A percentile compares a stretch with the other conserved stretches of the same genome.
Conservation (phyloP, 202 grass and related monocot species). For the Bolboschoenoplectus hybrid region DNA sequence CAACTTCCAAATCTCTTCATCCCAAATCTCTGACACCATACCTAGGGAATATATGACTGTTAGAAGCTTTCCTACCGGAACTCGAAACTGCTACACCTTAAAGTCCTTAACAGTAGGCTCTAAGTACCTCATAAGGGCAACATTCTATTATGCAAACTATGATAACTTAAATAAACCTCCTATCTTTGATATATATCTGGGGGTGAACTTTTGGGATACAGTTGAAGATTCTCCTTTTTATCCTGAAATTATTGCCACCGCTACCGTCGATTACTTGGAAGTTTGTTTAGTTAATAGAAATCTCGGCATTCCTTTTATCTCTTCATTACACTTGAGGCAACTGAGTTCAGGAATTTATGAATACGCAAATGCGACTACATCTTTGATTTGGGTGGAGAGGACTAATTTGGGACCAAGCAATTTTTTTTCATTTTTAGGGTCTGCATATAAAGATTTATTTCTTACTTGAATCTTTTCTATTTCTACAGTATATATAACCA, state of each 20-base stretch:
- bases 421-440: neutral
- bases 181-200: too few species aligned
- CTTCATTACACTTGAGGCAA: slow-evolving; percentile 28
- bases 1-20: neutral
- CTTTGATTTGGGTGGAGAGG: neutral
- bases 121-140: too few species aligned
- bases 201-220: slow-evolving; percentile 22
- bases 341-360: slow-evolving; percentile 6
- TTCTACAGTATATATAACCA: neutral
- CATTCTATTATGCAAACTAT: too few species aligned
- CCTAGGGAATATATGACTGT: slow-evolving; percentile 6
- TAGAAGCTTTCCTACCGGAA: slow-evolving; percentile 47
- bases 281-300: slow-evolving; percentile 37
- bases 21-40: neutral
- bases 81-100: slow-evolving; percentile 51
- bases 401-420: neutral
- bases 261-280: neutral
- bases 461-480: neutral
- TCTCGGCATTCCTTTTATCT: slow-evolving; percentile 32
- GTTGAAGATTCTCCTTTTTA: neutral
- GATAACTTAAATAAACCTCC: too few species aligned
- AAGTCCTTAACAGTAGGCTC: too few species aligned
- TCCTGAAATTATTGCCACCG: slow-evolving; percentile 5
- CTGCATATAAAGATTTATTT: neutral
- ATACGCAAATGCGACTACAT: neutral